Base-by-base conservation (phyloP, 345 rosid species). In the Corchorus capsularis region DNA sequence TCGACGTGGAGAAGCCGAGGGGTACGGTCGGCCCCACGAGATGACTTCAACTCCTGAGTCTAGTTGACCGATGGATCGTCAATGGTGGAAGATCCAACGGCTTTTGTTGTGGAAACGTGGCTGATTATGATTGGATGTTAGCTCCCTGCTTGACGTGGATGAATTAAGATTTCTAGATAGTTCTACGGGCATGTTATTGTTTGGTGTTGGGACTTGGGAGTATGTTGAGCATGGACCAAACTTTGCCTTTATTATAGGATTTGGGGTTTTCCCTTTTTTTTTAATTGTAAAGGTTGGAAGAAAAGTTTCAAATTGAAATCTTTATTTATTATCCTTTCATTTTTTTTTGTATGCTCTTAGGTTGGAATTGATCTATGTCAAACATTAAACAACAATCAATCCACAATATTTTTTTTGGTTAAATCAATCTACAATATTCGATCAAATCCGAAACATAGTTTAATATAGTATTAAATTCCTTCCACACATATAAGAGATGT, bases 1-100 rank as follows among this genome's bases (percentile, higher is more conserved):
- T 83, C 53, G 90, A 90, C 94, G 94, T 90, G 92, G 92, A 82
- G 80, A 73, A 69, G 52, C 27, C 2, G 1, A 39, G 65, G 3
- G 43, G 16, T 13, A 10, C n/a, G 63, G 59, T 2, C 68, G 80
- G 82, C 60, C 83, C 89, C 78, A 68, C 71, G n/a, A 8, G 57
- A 39, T 10, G 81, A 80, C 76, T 67, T 43, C 17, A 10, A 14
- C 11, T 12, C 22, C 20, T 0, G 64, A 73, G 84, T 63, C 47
- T 34, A 49, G 65, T 74, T 69, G 77, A 71, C 85, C 70, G 12
- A 54, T 63, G 17, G 71, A 75, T 47, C 71, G 78, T 69, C 69
- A 52, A 10, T 4, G 75, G 3, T 78, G 86, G 78, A 64, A 20
- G 32, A 83, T 75, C 79, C 0, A 47, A 62, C 83, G 80, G 69